Evolutionary conservation across 1,139 yeast genomes (phyloP), one percentile per base, ranked within the genome.

Genomic region (Scheffersomyces quercinus): DNA sequence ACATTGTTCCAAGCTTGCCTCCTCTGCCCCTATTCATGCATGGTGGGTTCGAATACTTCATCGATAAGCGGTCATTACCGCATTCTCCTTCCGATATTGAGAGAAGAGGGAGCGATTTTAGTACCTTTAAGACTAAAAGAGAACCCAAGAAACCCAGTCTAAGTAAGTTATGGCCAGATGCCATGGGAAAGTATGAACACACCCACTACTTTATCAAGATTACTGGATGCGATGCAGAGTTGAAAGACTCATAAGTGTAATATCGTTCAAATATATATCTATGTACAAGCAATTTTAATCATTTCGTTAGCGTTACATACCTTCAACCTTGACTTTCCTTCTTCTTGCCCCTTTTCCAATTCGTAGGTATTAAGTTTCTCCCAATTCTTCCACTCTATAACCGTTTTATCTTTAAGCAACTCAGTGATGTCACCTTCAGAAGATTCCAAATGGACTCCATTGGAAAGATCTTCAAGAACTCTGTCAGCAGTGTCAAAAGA

Each of bases 321-420:
- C 62, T 89, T 88, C 44, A 70, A 75, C 46, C 95, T 72, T 1
- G 79, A 60, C 59, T 83, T 85, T 11, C 82, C 84, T 2, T 50
- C 24, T 29, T 47, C 40, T 9, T 46, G 47, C 2, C 93, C 97
- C 5, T 59, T 56, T 16, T 60, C 54, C 34, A 70, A 46, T 59
- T 90, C 97, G 28, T 62, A 64, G 2, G 60, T 49, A 53, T 87
- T 82, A 14, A 90, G 72, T 40, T 61, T 70, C 43, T 65, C 56
- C 97, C 98, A 93, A 46, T 84, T 85, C 0, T 68, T 53, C 98
- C 98, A 91, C 9, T 68, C 54, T 1, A 85, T 78, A 13, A 45
- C 41, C 8, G 44, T 62, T 29, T 60, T 60, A n/a, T 57, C 46
- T 2, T 51, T 42, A 5, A 71, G 53, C 5, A 65, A 47, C 1